phyloP scores from a whole-genome alignment of 2,329 filamentous ascomycete species.

The Talaromyces sp. region DNA sequence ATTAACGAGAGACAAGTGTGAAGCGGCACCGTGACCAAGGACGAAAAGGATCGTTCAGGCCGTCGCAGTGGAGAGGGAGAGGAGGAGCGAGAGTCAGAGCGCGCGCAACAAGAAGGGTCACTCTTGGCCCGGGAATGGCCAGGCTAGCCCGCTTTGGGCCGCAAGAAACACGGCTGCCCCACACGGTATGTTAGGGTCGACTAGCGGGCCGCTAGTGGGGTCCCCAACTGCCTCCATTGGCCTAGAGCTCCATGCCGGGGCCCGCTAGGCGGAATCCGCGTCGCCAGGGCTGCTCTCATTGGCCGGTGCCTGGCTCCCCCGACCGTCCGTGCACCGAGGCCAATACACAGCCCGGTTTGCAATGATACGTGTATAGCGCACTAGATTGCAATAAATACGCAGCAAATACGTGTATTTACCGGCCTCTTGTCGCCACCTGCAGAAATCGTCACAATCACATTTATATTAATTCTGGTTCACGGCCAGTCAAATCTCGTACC shows the following conservation, averaged over 20 bases:
- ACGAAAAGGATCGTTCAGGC: background rate
- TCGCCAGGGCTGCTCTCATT: background rate
- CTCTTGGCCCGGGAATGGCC: background rate
- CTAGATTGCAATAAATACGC: background rate
- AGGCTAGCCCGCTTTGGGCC: slow-evolving; percentile 4
- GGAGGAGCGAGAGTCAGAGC: background rate
- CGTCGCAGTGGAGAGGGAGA: background rate
- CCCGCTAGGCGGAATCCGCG: background rate
- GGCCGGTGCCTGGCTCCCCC: slow-evolving; percentile 6
- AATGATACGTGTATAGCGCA: background rate
- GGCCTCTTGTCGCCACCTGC: background rate
- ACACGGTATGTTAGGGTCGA: background rate
- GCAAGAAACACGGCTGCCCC: slow-evolving; percentile 10
- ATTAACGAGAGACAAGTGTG: background rate
- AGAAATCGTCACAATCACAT: background rate
- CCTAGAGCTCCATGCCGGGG: background rate
- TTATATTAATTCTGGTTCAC: background rate
- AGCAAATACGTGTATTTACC: background rate
- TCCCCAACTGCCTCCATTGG: background rate
- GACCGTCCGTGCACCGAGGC: background rate
- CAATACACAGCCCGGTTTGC: background rate
- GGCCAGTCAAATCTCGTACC: background rate
- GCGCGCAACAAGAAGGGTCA: background rate
- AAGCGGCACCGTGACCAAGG: background rate
- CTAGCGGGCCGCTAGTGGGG: slow-evolving; percentile 11